Evolutionary conservation across 495 filamentous ascomycete species (phyloP).

Genomic region (Penicillium paxilli): DNA sequence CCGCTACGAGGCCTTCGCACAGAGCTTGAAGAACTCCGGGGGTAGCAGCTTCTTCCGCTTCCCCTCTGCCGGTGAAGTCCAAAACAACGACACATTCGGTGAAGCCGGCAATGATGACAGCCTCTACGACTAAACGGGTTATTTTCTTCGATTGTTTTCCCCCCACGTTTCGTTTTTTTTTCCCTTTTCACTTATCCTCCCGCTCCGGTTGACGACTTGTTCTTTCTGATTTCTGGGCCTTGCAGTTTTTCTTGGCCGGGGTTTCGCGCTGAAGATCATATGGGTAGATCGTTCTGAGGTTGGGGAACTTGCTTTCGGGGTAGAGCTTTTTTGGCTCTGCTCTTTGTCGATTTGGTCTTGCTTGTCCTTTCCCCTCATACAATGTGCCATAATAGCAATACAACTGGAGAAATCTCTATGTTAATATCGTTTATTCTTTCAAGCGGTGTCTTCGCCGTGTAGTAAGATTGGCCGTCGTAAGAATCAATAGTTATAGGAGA

Average conservation of each 20-base stretch:
- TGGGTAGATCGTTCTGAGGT: slow-evolving; percentile 21
- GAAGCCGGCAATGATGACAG: slow-evolving; percentile 86
- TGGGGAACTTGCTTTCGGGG: slow-evolving; percentile 15
- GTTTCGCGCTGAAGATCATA: slow-evolving; percentile 15
- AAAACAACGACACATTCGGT: slow-evolving; percentile 67
- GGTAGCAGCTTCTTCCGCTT: slow-evolving; percentile 97
- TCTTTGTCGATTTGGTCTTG: slow-evolving; percentile 8
- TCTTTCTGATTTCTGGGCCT: slow-evolving; percentile 20
- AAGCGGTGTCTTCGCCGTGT: not conserved
- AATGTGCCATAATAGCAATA: slow-evolving; percentile 33
- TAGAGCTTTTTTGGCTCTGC: slow-evolving; percentile 1
- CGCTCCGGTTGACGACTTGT: slow-evolving; percentile 20
- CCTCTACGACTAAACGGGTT: slow-evolving; percentile 65
- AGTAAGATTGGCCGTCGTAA: not conserved
- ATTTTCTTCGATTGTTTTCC: slow-evolving; percentile 6
- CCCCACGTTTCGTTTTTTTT: too few relatives aligned
- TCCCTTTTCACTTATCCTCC: slow-evolving; percentile 9
- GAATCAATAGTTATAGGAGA: too few relatives aligned
- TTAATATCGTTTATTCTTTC: slow-evolving; percentile 1
- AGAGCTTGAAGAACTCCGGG: slow-evolving; percentile 97
- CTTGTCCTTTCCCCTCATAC: slow-evolving; percentile 21
- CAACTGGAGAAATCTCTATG: slow-evolving; percentile 20
- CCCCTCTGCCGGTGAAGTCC: slow-evolving; percentile 69
- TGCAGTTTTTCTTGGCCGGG: slow-evolving; percentile 8
- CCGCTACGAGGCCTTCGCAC: slow-evolving; percentile 96